Conservation (phyloP, 2,329 filamentous ascomycete genomes). For the Diaporthe ampelina region DNA sequence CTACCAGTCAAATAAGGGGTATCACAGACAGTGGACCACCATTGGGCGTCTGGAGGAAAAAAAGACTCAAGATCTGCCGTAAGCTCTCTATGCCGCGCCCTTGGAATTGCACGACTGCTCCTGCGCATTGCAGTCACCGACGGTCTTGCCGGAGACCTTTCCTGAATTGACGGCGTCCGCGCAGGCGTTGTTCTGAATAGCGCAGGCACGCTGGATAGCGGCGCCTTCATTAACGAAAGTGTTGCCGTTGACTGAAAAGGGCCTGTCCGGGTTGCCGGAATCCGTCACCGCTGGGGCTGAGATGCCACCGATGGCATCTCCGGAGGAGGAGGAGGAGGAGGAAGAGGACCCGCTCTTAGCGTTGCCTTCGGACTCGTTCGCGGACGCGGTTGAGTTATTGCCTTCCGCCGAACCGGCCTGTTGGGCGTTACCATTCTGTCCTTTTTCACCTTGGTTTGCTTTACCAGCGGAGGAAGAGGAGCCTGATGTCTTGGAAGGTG, state of each 20-base stretch:
- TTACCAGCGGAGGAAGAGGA: constrained; percentile 31
- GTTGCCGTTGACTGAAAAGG: constrained; percentile 69
- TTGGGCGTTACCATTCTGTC: constrained; percentile 34
- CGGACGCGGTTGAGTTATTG: constrained; percentile 28
- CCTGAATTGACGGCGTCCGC: constrained; percentile 69
- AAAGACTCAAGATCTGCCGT: constrained; percentile 27
- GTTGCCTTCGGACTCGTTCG: constrained; percentile 29
- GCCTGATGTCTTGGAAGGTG: constrained; percentile 30
- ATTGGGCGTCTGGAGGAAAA: constrained; percentile 27
- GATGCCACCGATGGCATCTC: constrained; percentile 64
- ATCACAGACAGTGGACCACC: constrained; percentile 32
- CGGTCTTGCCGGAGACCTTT: constrained; percentile 53
- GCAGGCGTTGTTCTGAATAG: constrained; percentile 74
- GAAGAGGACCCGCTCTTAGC: constrained; percentile 24
- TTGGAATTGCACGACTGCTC: constrained; percentile 58
- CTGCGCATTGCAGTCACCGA: constrained; percentile 69
- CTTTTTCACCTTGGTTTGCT: constrained; percentile 26
- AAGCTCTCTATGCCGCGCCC: constrained; percentile 48
- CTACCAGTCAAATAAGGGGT: constrained; percentile 26
- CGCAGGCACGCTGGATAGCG: constrained; percentile 72
- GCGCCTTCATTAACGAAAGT: constrained; percentile 69
- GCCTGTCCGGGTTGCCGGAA: constrained; percentile 62
- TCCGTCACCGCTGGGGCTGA: constrained; percentile 64
- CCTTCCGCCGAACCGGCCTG: constrained; percentile 28
- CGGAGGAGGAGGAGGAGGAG: constrained; percentile 29